phyloP scores from a whole-genome alignment of 2,329 filamentous ascomycete species.

The Exserohilum turcica region DNA sequence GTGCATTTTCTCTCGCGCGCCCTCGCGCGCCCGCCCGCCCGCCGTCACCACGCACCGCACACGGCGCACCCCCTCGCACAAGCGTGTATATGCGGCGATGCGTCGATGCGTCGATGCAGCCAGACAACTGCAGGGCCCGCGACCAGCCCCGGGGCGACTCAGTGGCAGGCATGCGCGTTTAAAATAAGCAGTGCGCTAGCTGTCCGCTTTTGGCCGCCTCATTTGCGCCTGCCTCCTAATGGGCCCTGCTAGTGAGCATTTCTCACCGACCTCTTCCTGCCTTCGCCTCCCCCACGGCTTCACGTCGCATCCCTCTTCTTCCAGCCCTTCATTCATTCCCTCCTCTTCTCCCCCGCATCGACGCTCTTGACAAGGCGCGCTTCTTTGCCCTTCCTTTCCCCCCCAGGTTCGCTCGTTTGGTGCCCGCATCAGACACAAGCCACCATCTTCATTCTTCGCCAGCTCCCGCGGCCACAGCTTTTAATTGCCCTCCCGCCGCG shows the following conservation, averaged over 20 bases:
- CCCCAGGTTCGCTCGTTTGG: conserved; percentile 49
- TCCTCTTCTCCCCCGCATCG: conserved; percentile 41
- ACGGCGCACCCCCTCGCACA: conserved; percentile 20
- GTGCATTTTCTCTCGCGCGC: too few relatives aligned
- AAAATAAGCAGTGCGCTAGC: conserved; percentile 35
- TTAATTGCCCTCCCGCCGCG: conserved; percentile 33
- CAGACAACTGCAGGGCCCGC: conserved; percentile 25
- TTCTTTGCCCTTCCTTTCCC: conserved; percentile 48
- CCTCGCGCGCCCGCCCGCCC: neutral
- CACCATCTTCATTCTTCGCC: conserved; percentile 31
- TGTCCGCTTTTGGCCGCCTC: conserved; percentile 34
- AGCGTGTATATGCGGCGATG: too few relatives aligned
- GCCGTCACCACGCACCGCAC: conserved; percentile 25
- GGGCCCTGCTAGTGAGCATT: conserved; percentile 36
- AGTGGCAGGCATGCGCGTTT: conserved; percentile 34
- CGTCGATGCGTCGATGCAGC: conserved; percentile 21
- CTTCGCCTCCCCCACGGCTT: conserved; percentile 33
- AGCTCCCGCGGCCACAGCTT: conserved; percentile 25
- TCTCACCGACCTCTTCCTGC: conserved; percentile 36
- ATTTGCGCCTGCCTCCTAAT: conserved; percentile 47
- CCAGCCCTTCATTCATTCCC: conserved; percentile 44
- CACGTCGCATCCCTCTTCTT: conserved; percentile 40
- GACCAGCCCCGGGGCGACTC: conserved; percentile 21
- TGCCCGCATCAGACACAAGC: conserved; percentile 42
- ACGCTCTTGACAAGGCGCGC: conserved; percentile 37